A percentile compares a stretch with the other conserved stretches of the same genome.
phyloP scores from a whole-genome alignment of 306 rosid genomes.

The Cicer yamashitae region DNA sequence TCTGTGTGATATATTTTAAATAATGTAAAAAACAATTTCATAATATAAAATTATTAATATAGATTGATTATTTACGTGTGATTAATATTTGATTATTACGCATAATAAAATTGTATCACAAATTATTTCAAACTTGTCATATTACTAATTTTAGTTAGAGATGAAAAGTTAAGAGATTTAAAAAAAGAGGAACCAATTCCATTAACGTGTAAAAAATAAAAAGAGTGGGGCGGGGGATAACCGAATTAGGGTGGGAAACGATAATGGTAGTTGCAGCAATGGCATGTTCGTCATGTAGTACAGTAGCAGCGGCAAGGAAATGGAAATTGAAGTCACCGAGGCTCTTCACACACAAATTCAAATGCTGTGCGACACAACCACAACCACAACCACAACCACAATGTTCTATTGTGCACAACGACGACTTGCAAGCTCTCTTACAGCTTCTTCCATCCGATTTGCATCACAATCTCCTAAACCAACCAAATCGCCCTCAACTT shows the following conservation, averaged over 20 bases:
- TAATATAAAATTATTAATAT: too few species aligned
- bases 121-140: too few species aligned
- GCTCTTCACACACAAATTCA: background rate
- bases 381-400: background rate
- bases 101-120: too few species aligned
- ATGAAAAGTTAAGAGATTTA: too few species aligned
- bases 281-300: background rate
- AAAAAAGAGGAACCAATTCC: too few species aligned
- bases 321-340: slow-evolving; percentile 32
- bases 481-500: slow-evolving; percentile 56
- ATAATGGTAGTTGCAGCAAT: slow-evolving; percentile 22
- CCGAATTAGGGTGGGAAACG: background rate
- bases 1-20: too few species aligned
- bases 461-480: slow-evolving; percentile 59
- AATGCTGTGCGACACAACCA: slow-evolving; percentile 15
- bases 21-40: too few species aligned
- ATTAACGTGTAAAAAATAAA: too few species aligned
- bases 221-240: background rate
- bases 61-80: too few species aligned
- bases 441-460: slow-evolving; percentile 72
- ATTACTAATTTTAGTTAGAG: too few species aligned
- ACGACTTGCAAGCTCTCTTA: slow-evolving; percentile 60
- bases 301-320: background rate
- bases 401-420: slow-evolving; percentile 35
- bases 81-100: too few species aligned